Evolutionary conservation across 768 basidiomycete species (phyloP).

Genomic region (Gloeophyllum trabeum): DNA sequence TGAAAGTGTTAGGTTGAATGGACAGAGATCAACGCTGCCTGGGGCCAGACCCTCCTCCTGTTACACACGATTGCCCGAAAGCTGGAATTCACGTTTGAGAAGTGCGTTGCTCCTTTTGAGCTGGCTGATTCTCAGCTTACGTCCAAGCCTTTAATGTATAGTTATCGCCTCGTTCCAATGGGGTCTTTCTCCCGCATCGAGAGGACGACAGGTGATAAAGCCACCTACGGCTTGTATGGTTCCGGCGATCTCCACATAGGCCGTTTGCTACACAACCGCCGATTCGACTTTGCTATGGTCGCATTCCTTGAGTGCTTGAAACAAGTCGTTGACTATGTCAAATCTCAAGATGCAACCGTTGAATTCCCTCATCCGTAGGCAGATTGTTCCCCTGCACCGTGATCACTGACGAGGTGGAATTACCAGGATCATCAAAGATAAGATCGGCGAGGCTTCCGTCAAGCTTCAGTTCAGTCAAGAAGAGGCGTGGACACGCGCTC

Average conservation of each 20-base stretch:
- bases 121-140: background rate
- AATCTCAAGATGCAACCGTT: conserved; percentile 54
- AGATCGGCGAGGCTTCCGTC: conserved; percentile 91
- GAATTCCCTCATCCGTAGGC: conserved; percentile 87
- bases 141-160: conserved; percentile 19
- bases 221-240: conserved; percentile 85
- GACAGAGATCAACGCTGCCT: conserved; percentile 98
- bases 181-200: conserved; percentile 94
- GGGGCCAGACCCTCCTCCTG: conserved; percentile 91
- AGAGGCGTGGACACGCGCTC: conserved; percentile 89
- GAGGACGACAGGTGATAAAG: conserved; percentile 69
- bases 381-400: conserved; percentile 1
- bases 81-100: conserved; percentile 79
- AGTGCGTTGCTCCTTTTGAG: conserved; percentile 33
- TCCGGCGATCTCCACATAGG: conserved; percentile 89
- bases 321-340: conserved; percentile 82
- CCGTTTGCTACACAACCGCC: conserved; percentile 83
- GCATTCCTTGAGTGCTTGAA: conserved; percentile 92
- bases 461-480: conserved; percentile 93
- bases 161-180: conserved; percentile 87
- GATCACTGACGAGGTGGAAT: background rate
- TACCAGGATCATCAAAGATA: conserved; percentile 78
- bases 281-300: conserved; percentile 95
- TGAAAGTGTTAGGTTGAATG: conserved; percentile 67
- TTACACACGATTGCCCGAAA: conserved; percentile 88